Evolutionary conservation across 2,329 filamentous ascomycete species (phyloP).

Genomic region (Pseudogymnoascus sp.): DNA sequence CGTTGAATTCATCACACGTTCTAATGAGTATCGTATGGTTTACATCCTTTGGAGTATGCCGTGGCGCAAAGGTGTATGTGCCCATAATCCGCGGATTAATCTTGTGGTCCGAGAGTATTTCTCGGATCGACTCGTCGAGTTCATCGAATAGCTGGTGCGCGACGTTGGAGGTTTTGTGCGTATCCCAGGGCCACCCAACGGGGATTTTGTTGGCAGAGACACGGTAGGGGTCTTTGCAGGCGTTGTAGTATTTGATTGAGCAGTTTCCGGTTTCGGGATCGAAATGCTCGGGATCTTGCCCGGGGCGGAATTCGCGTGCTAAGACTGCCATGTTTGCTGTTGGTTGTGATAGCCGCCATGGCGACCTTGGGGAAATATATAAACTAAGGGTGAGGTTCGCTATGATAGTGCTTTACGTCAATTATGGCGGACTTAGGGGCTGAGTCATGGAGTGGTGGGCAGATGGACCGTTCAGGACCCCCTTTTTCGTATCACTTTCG

Average conservation of each 20-base stretch:
- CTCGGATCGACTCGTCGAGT: no score
- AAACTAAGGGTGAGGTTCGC: background rate
- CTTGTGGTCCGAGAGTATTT: background rate
- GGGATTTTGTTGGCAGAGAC: background rate
- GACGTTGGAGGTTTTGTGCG: no score
- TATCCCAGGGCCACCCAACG: background rate
- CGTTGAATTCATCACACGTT: background rate
- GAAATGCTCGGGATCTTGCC: background rate
- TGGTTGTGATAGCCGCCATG: background rate
- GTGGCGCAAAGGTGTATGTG: background rate
- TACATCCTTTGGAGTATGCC: background rate
- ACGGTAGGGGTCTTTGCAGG: background rate
- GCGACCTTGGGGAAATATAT: background rate
- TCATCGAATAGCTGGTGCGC: no score
- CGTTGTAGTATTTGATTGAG: background rate
- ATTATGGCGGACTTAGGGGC: background rate
- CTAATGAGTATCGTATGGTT: background rate
- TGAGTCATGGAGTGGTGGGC: background rate
- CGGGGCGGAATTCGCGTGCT: background rate
- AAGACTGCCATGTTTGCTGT: background rate
- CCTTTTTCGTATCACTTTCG: background rate
- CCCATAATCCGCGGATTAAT: background rate
- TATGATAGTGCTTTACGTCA: background rate
- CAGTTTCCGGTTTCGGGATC: background rate
- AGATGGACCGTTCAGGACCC: background rate